Conservation (phyloP, 805 yeast species). For the Isabelozyma gotoi region DNA sequence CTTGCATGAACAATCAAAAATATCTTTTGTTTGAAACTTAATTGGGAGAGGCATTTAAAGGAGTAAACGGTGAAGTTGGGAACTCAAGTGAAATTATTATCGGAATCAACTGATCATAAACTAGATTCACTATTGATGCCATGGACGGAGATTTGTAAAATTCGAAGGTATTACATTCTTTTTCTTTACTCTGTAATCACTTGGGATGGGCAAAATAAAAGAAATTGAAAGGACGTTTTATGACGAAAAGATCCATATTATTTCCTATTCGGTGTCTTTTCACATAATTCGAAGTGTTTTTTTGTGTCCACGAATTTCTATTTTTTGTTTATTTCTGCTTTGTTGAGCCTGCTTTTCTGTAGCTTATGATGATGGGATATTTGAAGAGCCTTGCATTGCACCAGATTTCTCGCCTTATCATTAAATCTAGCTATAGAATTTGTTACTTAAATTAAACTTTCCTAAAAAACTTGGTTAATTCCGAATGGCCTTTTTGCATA, state of each 20-base stretch:
- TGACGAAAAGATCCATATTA: neutral
- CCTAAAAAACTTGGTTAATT: neutral
- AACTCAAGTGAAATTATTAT: too few species aligned
- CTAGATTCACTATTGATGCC: too few species aligned
- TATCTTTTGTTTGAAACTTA: neutral
- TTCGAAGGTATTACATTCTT: too few species aligned
- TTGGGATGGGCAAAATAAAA: neutral
- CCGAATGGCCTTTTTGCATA: neutral
- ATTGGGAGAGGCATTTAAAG: neutral
- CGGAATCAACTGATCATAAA: too few species aligned
- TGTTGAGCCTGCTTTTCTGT: neutral
- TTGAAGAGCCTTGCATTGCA: too few species aligned
- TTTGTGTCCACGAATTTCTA: neutral
- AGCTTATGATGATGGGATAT: neutral
- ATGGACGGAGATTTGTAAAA: too few species aligned
- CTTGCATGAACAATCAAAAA: neutral
- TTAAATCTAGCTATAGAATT: neutral
- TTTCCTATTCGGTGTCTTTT: neutral
- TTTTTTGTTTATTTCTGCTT: neutral
- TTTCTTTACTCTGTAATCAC: too few species aligned
- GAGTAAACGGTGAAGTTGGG: neutral
- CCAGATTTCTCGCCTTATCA: neutral
- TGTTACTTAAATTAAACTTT: neutral
- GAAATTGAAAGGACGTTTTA: neutral
- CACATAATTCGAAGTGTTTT: too few species aligned